Percentiles rank a stretch among this genome's conserved stretches.
These are phyloP conservation scores for Nissolia schottii DNA, from an alignment of 306 rosid species.

Conservation along the genomic window DNA sequence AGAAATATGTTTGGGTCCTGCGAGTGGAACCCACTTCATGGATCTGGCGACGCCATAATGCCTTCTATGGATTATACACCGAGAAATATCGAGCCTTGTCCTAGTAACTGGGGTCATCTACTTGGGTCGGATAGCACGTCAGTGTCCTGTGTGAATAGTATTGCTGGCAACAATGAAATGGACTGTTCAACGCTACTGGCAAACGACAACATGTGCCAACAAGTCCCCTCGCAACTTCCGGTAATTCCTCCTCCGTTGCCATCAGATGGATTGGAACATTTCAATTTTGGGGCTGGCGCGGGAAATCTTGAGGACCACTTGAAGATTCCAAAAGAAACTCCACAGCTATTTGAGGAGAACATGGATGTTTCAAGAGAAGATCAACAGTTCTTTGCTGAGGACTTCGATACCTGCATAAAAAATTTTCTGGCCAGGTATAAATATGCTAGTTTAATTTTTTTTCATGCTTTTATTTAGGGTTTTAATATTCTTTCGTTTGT, in stretches of 20 bases:
- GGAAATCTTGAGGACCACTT: background rate
- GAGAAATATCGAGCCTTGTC: too few relatives aligned
- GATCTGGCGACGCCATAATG: too few relatives aligned
- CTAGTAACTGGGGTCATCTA: too few relatives aligned
- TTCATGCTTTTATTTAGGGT: background rate
- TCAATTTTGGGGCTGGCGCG: background rate
- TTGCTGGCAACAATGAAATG: background rate
- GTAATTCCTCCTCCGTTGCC: conserved; percentile 9
- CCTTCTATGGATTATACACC: too few relatives aligned
- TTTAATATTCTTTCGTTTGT: background rate
- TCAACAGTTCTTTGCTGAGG: conserved; percentile 12
- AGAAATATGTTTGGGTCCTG: too few relatives aligned
- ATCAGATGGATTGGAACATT: background rate
- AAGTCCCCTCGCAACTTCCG: background rate
- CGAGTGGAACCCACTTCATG: too few relatives aligned
- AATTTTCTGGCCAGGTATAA: conserved; percentile 5
- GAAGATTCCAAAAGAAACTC: background rate
- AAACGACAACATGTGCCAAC: background rate
- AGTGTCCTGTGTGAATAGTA: background rate
- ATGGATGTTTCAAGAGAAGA: background rate
- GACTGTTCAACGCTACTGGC: background rate
- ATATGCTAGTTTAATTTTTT: background rate
- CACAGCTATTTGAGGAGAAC: conserved; percentile 7
- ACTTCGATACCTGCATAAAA: conserved; percentile 4
- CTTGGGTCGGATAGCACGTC: too few relatives aligned